These are phyloP conservation scores for Toxicodendron radicans DNA, from an alignment of 345 rosid species.

Conservation along the genomic window DNA sequence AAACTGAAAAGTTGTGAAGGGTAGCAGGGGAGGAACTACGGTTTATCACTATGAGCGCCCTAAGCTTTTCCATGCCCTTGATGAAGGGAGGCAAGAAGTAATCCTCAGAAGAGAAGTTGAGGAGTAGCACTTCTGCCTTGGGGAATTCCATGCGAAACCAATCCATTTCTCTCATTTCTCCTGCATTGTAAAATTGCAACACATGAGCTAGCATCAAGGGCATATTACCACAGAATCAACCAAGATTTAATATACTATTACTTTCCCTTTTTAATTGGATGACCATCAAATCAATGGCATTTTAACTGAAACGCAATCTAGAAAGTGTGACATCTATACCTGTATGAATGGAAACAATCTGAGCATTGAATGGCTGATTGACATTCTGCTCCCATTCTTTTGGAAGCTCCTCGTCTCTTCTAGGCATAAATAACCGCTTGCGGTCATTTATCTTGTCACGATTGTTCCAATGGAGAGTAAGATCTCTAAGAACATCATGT, in stretches of 20 bases:
- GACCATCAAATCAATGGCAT: background rate
- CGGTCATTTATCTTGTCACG: slow-evolving; percentile 45
- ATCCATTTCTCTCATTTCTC: slow-evolving; percentile 78
- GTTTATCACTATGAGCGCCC: slow-evolving; percentile 73
- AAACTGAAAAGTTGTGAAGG: slow-evolving; percentile 53
- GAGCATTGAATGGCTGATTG: slow-evolving; percentile 60
- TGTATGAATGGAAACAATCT: slow-evolving; percentile 81
- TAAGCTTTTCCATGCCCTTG: slow-evolving; percentile 67
- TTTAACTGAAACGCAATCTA: background rate
- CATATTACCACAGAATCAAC: background rate
- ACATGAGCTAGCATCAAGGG: background rate
- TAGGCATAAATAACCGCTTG: slow-evolving; percentile 68
- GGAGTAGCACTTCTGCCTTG: slow-evolving; percentile 77
- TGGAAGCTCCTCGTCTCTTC: slow-evolving; percentile 59
- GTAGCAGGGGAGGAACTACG: slow-evolving; percentile 49
- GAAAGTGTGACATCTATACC: slow-evolving; percentile 31
- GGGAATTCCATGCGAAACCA: slow-evolving; percentile 84
- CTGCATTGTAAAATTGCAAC: slow-evolving; percentile 33
- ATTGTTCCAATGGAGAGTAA: slow-evolving; percentile 64
- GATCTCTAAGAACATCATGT: slow-evolving; percentile 91
- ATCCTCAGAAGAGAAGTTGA: slow-evolving; percentile 61
- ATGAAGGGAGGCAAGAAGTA: slow-evolving; percentile 83
- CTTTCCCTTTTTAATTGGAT: background rate
- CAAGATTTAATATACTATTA: background rate
- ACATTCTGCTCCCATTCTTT: slow-evolving; percentile 80